These are phyloP conservation scores for Rhizopus stolonifer DNA, from an alignment of 371 early-diverging fungal species.

Conservation along the genomic window DNA sequence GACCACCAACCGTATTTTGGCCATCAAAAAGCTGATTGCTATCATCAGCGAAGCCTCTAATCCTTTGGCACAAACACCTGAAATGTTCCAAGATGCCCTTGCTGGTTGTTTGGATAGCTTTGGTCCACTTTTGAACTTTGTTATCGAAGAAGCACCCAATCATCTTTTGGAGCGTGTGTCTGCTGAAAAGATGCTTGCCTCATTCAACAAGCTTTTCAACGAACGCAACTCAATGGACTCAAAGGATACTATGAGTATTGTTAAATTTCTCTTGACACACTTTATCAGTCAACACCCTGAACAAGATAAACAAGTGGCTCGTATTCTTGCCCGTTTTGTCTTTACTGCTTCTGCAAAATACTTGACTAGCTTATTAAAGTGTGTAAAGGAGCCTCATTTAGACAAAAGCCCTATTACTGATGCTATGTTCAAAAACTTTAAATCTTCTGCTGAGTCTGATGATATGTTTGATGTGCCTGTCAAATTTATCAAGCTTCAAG, in stretches of 20 bases:
- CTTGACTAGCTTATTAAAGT: conserved; percentile 14
- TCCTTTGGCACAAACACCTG: conserved; percentile 34
- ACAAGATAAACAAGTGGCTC: conserved; percentile 23
- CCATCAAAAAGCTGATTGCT: conserved; percentile 57
- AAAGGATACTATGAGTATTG: conserved; percentile 22
- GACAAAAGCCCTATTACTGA: conserved; percentile 12
- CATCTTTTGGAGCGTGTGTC: conserved; percentile 34
- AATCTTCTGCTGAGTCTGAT: conserved; percentile 8
- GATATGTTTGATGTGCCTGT: conserved; percentile 19
- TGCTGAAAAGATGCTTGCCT: conserved; percentile 35
- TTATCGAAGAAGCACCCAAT: conserved; percentile 34
- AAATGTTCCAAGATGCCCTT: conserved; percentile 56
- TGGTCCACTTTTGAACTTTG: conserved; percentile 40
- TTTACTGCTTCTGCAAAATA: conserved; percentile 27
- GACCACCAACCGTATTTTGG: conserved; percentile 58
- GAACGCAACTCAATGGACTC: conserved; percentile 28
- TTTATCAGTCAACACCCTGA: conserved; percentile 28
- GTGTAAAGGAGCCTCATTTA: neutral
- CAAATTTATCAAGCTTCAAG: conserved; percentile 34
- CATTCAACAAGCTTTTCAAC: conserved; percentile 26
- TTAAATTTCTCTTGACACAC: conserved; percentile 35
- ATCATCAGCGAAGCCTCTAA: conserved; percentile 45
- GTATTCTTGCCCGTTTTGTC: conserved; percentile 32
- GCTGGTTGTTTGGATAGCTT: conserved; percentile 54
- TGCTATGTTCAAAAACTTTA: conserved; percentile 19